Percentiles rank a stretch among this genome's conserved stretches.
Conservation (phyloP, 352 stramenopile species). For the Phytophthora pluvialis region DNA sequence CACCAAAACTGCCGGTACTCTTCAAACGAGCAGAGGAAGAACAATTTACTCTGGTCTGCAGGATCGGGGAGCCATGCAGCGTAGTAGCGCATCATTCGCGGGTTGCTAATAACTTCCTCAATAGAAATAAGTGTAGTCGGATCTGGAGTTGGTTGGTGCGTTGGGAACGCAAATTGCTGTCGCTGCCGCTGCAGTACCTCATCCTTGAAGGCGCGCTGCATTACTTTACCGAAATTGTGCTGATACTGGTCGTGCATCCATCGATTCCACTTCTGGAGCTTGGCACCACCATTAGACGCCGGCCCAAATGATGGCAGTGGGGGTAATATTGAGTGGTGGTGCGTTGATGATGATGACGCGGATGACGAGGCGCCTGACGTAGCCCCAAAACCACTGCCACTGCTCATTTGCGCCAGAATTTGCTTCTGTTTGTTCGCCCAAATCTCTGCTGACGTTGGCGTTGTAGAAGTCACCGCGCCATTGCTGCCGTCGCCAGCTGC, state of each 20-base stretch:
- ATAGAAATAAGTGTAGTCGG: slow-evolving; percentile 70
- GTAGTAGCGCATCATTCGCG: slow-evolving; percentile 85
- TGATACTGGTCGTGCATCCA: slow-evolving; percentile 82
- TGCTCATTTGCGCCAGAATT: slow-evolving; percentile 62
- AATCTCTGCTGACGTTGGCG: slow-evolving; percentile 57
- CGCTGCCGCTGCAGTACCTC: slow-evolving; percentile 48
- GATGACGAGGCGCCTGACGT: slow-evolving; percentile 23
- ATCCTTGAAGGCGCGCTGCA: slow-evolving; percentile 71
- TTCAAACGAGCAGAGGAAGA: slow-evolving; percentile 81
- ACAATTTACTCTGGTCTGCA: slow-evolving; percentile 78
- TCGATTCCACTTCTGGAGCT: slow-evolving; percentile 87
- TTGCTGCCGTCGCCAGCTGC: slow-evolving; percentile 9
- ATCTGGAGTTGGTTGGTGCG: slow-evolving; percentile 41
- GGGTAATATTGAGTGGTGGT: slow-evolving; percentile 36
- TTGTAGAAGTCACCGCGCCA: slow-evolving; percentile 37
- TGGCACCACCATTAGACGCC: slow-evolving; percentile 54
- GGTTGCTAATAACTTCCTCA: slow-evolving; percentile 81
- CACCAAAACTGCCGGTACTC: slow-evolving; percentile 82
- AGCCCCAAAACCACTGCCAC: slow-evolving; percentile 23
- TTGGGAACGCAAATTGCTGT: slow-evolving; percentile 41
- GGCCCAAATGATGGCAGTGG: slow-evolving; percentile 40
- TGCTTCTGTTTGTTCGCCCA: slow-evolving; percentile 82
- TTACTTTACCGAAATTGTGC: slow-evolving; percentile 73
- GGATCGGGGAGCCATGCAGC: slow-evolving; percentile 63
- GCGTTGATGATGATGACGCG: slow-evolving; percentile 25